Evolutionary conservation across 805 yeast genomes (phyloP), one percentile per base, ranked within the genome.

Genomic region (Wickerhamiella domercqiae): DNA sequence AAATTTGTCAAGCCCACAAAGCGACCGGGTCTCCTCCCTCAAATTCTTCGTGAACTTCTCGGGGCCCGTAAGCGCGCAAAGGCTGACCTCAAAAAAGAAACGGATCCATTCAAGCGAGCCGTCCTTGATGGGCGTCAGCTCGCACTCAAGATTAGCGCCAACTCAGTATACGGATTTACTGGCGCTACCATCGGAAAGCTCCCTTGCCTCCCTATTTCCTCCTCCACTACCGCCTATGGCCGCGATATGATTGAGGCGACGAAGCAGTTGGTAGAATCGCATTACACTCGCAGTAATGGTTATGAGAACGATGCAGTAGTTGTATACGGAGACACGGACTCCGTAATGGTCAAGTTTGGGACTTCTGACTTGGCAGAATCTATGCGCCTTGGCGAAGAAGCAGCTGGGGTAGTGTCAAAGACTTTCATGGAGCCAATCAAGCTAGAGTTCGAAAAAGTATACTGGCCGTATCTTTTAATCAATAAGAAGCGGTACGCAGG

Each of bases 331-430:
- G 99, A 90, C 59, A 90, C 99, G 0, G 99, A 90, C 68, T 93
- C 98, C 6, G 99, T 90, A 14, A 93, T 90, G 98, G 95, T 90
- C 32, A 86, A 83, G 54, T 90, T 90, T 62, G 99, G 99, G 2
- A 72, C 75, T 22, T 63, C 65, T 7, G 93, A 83, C 52, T 57
- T 87, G 44, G 75, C 67, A 39, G 78, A 78, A 21, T 81, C 94
- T 47, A 93, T 90, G 98, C 67, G 70, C 38, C 54, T 84, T 39
- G 99, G 98, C 4, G 79, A 84, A 49, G 94, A 87, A 51, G 98
- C 97, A 0, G 99, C 99, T 0, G 79, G 65, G 6, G 73, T 59
- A 43, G 97, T 90, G 2, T 84, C 97, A 0, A 64, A 70, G 39
- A 61, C 70, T 40, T 90, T 90, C 58, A 64, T 73, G 32, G 66